Evolutionary conservation across 129 eudicot genomes (phyloP), one percentile per base, ranked within the genome.

Genomic region (Flaveria trinervia): DNA sequence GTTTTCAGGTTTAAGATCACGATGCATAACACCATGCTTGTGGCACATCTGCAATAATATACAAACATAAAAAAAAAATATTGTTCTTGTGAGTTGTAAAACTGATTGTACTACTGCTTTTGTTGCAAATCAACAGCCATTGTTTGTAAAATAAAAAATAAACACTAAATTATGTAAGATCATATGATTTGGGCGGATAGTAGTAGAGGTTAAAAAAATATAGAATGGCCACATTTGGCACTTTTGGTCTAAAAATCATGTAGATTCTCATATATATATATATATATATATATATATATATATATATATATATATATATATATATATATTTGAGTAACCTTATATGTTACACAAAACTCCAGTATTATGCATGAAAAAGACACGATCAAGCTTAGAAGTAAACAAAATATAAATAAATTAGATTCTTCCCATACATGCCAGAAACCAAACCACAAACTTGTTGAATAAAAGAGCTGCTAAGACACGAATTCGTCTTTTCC

Each of bases 21-120:
- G 88, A 71, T 91, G 97, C 89, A 91, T 91, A 23, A 91, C 97
- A n/a, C 97, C 97, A 71, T 91, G 91, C 83, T 88, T 88, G 79
- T 91, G 97, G 76, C 97, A 91, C 82, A 84, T 82, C 97, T 91
- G 87, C 69, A 77, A 70, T 33, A 75, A 45, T 72, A 73, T 9
- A 44, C 12, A 68, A 51, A 15, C n/a, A 75, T 4, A 45, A 12
- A 78, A 36, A 70, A 28, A 36, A 13, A n/a, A n/a, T 30, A 52
- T 23, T 17, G 44, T 13, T 44, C 23, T 36, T 55, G 26, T 43
- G n/a, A 54, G 39, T 18, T 55, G 62, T 43, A 16, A 72, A 72
- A 55, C 20, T 57, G 36, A 72, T 72, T 25, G 36, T 43, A 17
- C n/a, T 45, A 15, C 30, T 2, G 15, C 28, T 77, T 55, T 43